Base-by-base conservation (phyloP, 2,329 filamentous ascomycete species). In the Fusarium tupiense region DNA sequence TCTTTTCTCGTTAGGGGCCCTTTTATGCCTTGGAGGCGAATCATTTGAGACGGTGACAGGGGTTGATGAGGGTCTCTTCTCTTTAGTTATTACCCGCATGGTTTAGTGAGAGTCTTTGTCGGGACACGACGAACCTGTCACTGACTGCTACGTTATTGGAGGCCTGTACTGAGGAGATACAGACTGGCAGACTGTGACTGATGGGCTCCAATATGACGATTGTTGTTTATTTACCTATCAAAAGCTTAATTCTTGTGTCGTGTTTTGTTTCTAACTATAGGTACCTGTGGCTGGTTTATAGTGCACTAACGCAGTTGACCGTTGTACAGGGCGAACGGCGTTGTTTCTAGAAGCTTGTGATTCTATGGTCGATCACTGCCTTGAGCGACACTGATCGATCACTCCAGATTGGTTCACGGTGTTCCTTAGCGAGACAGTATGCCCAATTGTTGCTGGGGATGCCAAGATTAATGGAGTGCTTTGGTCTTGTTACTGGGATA, bases 21-120 rank as follows among this genome's bases (percentile, higher is more conserved):
- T 49, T 59, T 70, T 70, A 60, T 70, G 67, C 67, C 67, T 70
- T 60, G 66, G 66, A 70, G 67, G 67, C 67, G 67, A 70, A 70
- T 60, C 67, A 70, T n/a, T 66, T 50, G 58, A 50, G 66, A 70
- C 41, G n/a, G 52, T 44, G 46, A 70, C 67, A 70, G 60, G 67
- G 67, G 31, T 59, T 52, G 38, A 35, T 66, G 64, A 44, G 50
- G 61, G 61, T 44, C 50, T 52, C 24, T 46, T 56, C 24, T 41
- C 14, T 41, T 41, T 41, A 40, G 52, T 41, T 65, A 66, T 66
- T 56, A 54, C 67, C 46, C 67, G 66, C 66, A 70, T 70, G 35
- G 33, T 38, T 53, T 58, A 69, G 67, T 59, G 64, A 68, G 56
- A 49, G 31, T 50, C 35, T 67, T 43, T 56, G 31, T 53, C 44